Base-by-base conservation (phyloP, 306 rosid genomes). In the Quercus wislizeni region DNA sequence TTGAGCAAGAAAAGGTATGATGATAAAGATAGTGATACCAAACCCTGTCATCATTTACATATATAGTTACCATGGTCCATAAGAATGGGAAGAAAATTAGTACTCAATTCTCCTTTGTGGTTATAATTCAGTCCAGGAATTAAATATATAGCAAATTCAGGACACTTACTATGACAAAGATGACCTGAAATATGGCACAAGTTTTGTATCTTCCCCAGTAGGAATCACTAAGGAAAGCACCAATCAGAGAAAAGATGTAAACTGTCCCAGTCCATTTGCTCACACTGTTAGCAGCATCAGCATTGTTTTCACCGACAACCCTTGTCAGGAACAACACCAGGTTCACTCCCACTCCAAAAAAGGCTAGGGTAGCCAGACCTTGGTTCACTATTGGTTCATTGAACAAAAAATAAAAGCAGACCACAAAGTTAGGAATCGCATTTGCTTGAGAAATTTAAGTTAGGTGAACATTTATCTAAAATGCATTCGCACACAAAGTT, bases 111-210 rank as follows among this genome's bases (percentile, higher is more conserved):
- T 11, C 25, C 23, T 10, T 31, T 59, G 4, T 59, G 3, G 54
- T 49, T 11, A 13, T 12, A 49, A 49, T 12, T 73, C 41, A 75
- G 71, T 78, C 56, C 52, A 15, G 65, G 54, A 62, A 58, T 65
- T 71, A 76, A 2, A 58, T 30, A 64, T 35, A n/a, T 43, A n/a
- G 33, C 19, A 10, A 4, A 3, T 13, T 74, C 46, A 41, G 62
- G 31, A 43, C 68, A 85, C 98, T 89, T 83, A 93, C 99, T 4
- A 89, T 75, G 38, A 95, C 99, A 83, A 95, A 93, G 85, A 95
- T 91, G 85, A 78, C 78, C 43, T 87, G 86, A 77, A 86, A 84
- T 76, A 88, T 72, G 64, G 85, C 86, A 84, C 89, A 86, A 12
- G 92, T 82, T 78, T 82, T 83, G 75, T 86, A 86, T 74, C 91